Base-by-base conservation (phyloP, 2,329 filamentous ascomycete species). In the Alternaria arborescens region DNA sequence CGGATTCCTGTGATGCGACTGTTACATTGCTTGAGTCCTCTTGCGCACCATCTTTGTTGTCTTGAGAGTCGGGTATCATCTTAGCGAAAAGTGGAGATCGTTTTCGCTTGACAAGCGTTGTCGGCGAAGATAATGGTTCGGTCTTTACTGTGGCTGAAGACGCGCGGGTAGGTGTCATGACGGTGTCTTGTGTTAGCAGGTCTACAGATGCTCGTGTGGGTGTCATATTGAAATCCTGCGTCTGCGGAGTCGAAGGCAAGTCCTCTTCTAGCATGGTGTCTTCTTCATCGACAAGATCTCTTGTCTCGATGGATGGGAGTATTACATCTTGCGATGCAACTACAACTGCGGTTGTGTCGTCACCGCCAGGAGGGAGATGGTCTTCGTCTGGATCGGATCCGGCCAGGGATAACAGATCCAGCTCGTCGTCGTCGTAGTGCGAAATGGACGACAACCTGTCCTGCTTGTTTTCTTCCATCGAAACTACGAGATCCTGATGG, bases 401-500 rank as follows among this genome's bases (percentile, higher is more conserved):
- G 12, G 65, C 67, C 11, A 76, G 38, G 3, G 73, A 76, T 8
- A 76, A 47, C 1, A 75, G 53, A 3, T 75, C 72, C 4, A 60
- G 65, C 11, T 76, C 72, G 18, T 75, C 73, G 4, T 74, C 66
- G 26, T 74, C 62, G 41, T 62, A 75, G 26, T 72, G 67, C 4
- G 53, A 61, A 26, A 64, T 68, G 4, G 70, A 69, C 2, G 67
- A 61, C n/a, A 66, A 38, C 2, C 46, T 26, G 11, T 61, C 34
- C 3, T 47, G 36, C 12, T 24, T 6, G 1, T 11, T 30, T 14
- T 18, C 20, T 18, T 30, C 14, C 10, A 14, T 41, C 18, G 34
- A 32, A 26, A 51, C 40, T 8, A 55, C 24, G 7, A 48, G 36
- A 6, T 22, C 5, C 1, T 41, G 44, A 3, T 54, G 43, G n/a